Evolutionary conservation across 2,329 filamentous ascomycete species (phyloP).

Genomic region (Calonectria pauciramosa): DNA sequence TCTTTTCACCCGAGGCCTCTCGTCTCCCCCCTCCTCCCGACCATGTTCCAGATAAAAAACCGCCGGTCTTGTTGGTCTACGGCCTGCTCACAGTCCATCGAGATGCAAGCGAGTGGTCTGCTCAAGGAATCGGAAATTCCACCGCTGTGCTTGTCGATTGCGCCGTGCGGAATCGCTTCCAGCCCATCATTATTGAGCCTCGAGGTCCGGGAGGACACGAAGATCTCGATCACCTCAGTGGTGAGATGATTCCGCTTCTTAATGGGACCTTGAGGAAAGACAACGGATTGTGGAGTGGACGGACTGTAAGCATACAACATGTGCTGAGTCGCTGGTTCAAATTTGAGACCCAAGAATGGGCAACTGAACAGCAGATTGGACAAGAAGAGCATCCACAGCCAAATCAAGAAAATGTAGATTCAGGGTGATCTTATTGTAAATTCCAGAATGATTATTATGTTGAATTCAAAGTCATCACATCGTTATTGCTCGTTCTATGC

Average conservation of each 20-base stretch:
- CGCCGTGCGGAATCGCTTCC: slow-evolving; percentile 61
- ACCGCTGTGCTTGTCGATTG: slow-evolving; percentile 75
- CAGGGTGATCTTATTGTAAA: background rate
- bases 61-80: slow-evolving; percentile 71
- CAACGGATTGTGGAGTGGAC: slow-evolving; percentile 69
- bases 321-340: slow-evolving; percentile 77
- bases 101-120: slow-evolving; percentile 80
- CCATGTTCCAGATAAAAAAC: slow-evolving; percentile 19
- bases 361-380: background rate
- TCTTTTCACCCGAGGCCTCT: slow-evolving; percentile 59
- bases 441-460: background rate
- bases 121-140: slow-evolving; percentile 76
- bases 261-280: slow-evolving; percentile 67
- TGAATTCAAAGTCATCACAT: slow-evolving; percentile 16
- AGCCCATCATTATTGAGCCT: slow-evolving; percentile 64
- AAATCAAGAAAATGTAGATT: background rate
- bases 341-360: slow-evolving; percentile 30
- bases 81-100: slow-evolving; percentile 76
- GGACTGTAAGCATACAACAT: slow-evolving; percentile 68
- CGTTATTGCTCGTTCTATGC: slow-evolving; percentile 26
- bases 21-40: slow-evolving; percentile 54
- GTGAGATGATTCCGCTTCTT: slow-evolving; percentile 72
- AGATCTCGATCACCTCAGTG: slow-evolving; percentile 56
- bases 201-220: slow-evolving; percentile 46
- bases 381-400: background rate